These are phyloP conservation scores for Solanum phureja DNA, from an alignment of 257 asterid species.

Conservation along the genomic window DNA sequence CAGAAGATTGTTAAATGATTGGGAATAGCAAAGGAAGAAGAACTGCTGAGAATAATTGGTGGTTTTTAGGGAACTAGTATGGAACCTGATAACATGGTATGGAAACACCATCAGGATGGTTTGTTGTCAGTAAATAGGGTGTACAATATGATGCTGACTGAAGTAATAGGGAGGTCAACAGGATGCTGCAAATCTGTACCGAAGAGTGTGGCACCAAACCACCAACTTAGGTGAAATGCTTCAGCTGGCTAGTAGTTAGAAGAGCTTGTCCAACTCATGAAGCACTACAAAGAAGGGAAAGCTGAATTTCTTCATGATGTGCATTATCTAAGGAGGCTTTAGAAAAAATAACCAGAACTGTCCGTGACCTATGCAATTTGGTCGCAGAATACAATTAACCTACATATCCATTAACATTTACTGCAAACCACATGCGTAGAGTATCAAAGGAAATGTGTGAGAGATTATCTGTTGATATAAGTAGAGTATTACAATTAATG, in stretches of 20 bases:
- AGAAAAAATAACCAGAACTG: background rate
- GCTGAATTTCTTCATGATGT: background rate
- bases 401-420: background rate
- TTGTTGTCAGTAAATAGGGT: background rate
- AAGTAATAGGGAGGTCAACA: background rate
- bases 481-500: background rate
- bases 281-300: background rate
- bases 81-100: background rate
- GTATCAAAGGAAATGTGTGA: background rate
- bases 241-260: background rate
- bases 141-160: background rate
- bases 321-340: background rate
- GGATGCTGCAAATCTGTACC: background rate
- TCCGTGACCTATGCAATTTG: background rate
- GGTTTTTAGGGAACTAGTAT: background rate
- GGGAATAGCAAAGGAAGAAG: background rate
- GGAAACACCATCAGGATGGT: background rate
- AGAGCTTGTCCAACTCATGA: background rate
- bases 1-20: background rate
- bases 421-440: background rate
- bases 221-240: background rate
- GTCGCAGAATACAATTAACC: background rate
- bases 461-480: background rate
- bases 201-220: background rate
- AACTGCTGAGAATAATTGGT: background rate